Evolutionary conservation across 2,329 filamentous ascomycete species (phyloP).

Genomic region (Claviceps spartinae): DNA sequence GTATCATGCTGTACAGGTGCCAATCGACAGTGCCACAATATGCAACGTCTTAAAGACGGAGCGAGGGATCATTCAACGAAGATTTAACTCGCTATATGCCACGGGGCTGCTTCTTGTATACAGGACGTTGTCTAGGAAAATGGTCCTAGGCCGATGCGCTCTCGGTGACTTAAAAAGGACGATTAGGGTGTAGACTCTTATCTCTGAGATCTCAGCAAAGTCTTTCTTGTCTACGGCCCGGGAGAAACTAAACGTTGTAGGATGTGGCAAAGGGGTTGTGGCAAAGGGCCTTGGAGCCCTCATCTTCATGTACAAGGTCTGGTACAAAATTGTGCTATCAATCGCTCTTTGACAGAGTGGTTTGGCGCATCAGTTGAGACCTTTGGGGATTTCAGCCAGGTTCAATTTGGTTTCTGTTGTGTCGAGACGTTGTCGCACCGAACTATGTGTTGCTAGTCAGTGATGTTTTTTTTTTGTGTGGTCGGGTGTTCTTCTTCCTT

Average conservation of each 20-base stretch:
- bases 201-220: neutral
- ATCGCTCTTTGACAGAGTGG: neutral
- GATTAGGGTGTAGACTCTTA: neutral
- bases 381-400: neutral
- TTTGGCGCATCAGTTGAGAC: neutral
- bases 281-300: neutral
- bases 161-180: neutral
- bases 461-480: neutral
- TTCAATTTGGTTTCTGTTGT: neutral
- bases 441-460: neutral
- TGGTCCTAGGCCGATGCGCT: neutral
- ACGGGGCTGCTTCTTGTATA: neutral
- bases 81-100: neutral
- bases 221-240: neutral
- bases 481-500: neutral
- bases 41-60: neutral
- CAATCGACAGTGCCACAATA: neutral
- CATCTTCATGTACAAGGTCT: neutral
- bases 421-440: neutral
- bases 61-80: neutral
- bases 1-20: conserved; percentile 1
- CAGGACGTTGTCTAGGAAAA: too few species aligned
- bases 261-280: too few species aligned
- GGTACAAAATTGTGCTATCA: neutral
- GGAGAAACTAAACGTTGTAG: too few species aligned